Base-by-base conservation (phyloP, 345 rosid genomes). In the thale cress (Arabidopsis thaliana) region DNA sequence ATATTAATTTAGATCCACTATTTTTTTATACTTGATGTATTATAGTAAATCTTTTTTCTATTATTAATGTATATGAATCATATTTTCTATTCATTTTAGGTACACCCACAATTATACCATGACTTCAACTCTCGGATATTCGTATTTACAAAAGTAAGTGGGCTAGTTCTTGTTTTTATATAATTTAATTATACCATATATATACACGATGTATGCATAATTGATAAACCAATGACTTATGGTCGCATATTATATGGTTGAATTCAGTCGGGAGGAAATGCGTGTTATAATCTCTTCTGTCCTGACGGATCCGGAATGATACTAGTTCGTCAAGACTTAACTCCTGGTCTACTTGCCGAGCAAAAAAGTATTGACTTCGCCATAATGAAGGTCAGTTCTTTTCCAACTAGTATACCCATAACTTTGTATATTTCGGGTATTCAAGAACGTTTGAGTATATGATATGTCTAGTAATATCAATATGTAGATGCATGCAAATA, bases 1-100 rank as follows among this genome's bases (percentile, higher is more conserved):
- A 48, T 33, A 36, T 12, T 2, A 28, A 36, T 37, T 42, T 7
- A 23, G 33, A 49, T 49, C 25, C 30, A 4, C 30, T 28, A 28
- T 28, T 28, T 28, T 16, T 28, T 28, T 28, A 28, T 28, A 28
- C 3, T 28, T 8, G 9, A 51, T 51, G 57, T 51, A 24, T 13
- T 12, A 13, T 30, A 6, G 37, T 56, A 10, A 32, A 30, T 32
- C 50, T 7, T 10, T 10, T 23, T 50, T 50, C 11, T 9, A 9
- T 3, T 23, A 9, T 23, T 24, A 23, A 50, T 9, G 30, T 23
- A 9, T 4, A 9, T 50, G 14, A 58, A 38, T 22, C 32, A 12
- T 12, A 60, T 58, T 36, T 9, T 58, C 4, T 23, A 60, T 60
- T 60, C 3, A 60, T 60, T 58, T 60, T 23, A 60, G 65, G 32